Evolutionary conservation across 2,329 filamentous ascomycete species (phyloP), one percentile per base, ranked within the genome.

Genomic region (Ascosphaera apis): DNA sequence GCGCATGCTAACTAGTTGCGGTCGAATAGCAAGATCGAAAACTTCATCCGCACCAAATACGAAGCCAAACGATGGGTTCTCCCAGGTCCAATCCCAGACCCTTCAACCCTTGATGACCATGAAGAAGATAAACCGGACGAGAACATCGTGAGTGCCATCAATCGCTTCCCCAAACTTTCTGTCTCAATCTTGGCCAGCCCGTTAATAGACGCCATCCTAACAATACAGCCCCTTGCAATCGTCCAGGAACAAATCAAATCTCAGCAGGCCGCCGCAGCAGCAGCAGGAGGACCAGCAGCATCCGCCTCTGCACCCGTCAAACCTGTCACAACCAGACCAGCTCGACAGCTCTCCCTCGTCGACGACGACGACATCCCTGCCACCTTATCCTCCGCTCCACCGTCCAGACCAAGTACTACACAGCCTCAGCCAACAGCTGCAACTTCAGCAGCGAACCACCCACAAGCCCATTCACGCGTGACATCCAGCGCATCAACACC

Each of bases 21-120:
- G 9, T 13, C 27, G 7, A 21, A 37, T 40, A 69, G 65, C 45
- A 98, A 98, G 67, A 95, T 98, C 47, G 88, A 98, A 67, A 98
- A 95, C 64, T 98, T 98, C 52, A 95, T 98, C 48, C 75, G 88
- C 45, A 98, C 91, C 38, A 98, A 98, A 58, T 98, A 98, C 57
- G 88, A 98, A 55, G 78, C 88, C 37, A 95, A 92, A 69, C 69
- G 91, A 60, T 98, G 88, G 88, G 78, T 83, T n/a, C 95, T 95
- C 84, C 88, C 98, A 41, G 88, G 88, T 1, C 74, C 73, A 3
- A 86, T 91, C 52, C 91, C 91, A 3, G 83, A 95, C 52, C 88
- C 91, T n/a, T 67, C 80, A 2, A 80, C 78, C 1, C 59, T 98
- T 36, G 82, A 91, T 52, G 72, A 62, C 11, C 79, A 82, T 12